Base-by-base conservation (phyloP, 805 yeast genomes). In the Ogataea trehaloabstinens region DNA sequence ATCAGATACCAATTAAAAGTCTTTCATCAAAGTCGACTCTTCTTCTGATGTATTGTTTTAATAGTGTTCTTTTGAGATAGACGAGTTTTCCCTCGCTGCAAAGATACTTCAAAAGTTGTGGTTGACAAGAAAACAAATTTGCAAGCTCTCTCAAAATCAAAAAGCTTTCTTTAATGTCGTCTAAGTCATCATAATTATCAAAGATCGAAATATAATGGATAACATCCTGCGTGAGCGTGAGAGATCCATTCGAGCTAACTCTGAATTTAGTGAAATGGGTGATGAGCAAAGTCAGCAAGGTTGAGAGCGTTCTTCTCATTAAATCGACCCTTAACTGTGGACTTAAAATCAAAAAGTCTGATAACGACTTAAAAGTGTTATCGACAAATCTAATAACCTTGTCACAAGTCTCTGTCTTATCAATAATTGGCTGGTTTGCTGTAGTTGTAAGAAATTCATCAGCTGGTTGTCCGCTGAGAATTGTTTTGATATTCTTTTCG, bases 171-270 rank as follows among this genome's bases (percentile, higher is more conserved):
- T 78, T 78, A 63, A 85, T 82, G 41, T 74, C 73, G 24, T 80
- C 85, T 30, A 46, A 19, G 8, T 40, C 53, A 13, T 42, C 45
- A 28, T 42, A 46, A 27, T 33, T 35, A 19, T 54, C 59, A 24
- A 60, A 55, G 4, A 55, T 40, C 8, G 60, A 54, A 6, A 87
- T 91, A 54, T 82, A 86, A 32, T 85, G 76, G 27, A 85, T 83
- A 6, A 85, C 79, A 61, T 90, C 97, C 52, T 82, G 85, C 0
- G 95, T 85, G 11, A 87, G 74, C 11, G 84, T 77, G 44, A 82
- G 71, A 21, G 95, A 96, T 37, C 97, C 98, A 5, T 80, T 76
- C 2, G 88, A 79, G 50, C 78, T 85, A 46, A 90, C 86, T 28
- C 76, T 78, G 56, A 78, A 85, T 52, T 80, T 84, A 44, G 80